Evolutionary conservation across 2,329 filamentous ascomycete genomes (phyloP).

Genomic region (Aspergillus quadrilineatus): DNA sequence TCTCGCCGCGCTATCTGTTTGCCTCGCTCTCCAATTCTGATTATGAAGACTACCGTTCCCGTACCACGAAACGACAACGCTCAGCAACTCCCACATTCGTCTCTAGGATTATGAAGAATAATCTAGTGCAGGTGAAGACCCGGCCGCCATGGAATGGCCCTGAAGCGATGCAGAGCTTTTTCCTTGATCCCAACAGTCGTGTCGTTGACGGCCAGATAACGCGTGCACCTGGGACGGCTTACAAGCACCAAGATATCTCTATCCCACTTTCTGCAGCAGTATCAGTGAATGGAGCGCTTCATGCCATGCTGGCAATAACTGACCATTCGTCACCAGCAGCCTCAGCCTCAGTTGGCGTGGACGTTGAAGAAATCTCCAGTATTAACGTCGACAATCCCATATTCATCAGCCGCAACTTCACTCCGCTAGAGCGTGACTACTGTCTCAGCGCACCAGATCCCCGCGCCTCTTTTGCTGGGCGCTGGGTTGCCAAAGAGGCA

Average conservation of each 20-base stretch:
- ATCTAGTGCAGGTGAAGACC: conserved; percentile 19
- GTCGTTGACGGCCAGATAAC: conserved; percentile 2
- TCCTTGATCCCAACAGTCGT: conserved; percentile 19
- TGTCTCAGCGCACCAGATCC: conserved; percentile 75
- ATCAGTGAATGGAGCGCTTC: not conserved
- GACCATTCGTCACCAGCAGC: not conserved
- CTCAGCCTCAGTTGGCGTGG: conserved; percentile 13
- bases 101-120: conserved; percentile 15
- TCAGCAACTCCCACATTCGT: conserved; percentile 11
- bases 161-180: conserved; percentile 13
- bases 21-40: conserved; percentile 22
- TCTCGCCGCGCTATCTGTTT: conserved; percentile 39
- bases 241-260: not conserved
- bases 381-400: conserved; percentile 91
- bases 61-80: conserved; percentile 12
- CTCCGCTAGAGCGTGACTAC: conserved; percentile 75
- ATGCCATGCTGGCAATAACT: conserved; percentile 14
- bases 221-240: not conserved
- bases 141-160: conserved; percentile 17
- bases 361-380: conserved; percentile 69
- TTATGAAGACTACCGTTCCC: conserved; percentile 18
- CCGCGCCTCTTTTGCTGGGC: conserved; percentile 76
- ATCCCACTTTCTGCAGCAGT: not conserved
- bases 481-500: conserved; percentile 90
- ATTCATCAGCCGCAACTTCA: conserved; percentile 94